phyloP scores from a whole-genome alignment of 2,329 filamentous ascomycete genomes.

The Hymenoscyphus salicellus region DNA sequence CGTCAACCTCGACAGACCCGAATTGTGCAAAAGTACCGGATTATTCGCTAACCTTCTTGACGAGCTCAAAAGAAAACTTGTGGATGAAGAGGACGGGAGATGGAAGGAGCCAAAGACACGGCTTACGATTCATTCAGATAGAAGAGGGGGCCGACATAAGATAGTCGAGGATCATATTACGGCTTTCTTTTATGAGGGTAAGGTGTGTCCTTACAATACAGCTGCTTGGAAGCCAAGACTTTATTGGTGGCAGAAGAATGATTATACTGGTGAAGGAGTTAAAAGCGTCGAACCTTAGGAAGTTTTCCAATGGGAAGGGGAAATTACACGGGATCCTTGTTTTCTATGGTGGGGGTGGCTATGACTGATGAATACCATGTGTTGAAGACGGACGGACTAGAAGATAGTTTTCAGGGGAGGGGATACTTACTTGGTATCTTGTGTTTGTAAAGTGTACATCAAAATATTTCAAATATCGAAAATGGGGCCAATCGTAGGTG shows the following conservation, averaged over 20 bases:
- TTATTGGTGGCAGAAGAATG: not conserved
- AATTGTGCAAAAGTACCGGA: not conserved
- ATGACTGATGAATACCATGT: too few species aligned
- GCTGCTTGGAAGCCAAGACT: not conserved
- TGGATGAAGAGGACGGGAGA: not conserved
- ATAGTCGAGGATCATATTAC: not conserved
- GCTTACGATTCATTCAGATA: not conserved
- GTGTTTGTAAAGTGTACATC: too few species aligned
- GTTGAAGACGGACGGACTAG: too few species aligned
- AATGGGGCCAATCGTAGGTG: too few species aligned
- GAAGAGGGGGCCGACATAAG: not conserved
- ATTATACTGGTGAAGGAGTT: not conserved
- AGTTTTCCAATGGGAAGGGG: too few species aligned
- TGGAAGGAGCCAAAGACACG: not conserved
- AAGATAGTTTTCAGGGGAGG: too few species aligned
- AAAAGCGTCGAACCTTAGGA: not conserved
- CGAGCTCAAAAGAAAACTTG: not conserved
- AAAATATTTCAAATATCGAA: too few species aligned
- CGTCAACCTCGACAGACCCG: not conserved
- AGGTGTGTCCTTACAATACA: not conserved
- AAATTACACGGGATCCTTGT: too few species aligned
- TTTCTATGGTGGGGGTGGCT: too few species aligned
- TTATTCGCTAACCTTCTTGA: not conserved
- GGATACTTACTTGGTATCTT: too few species aligned
- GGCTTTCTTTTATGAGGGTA: not conserved